Percentiles rank a stretch among this genome's conserved stretches.
Evolutionary conservation across 1,284 basidiomycete genomes (phyloP).

Genomic region (Moesziomyces antarcticus): DNA sequence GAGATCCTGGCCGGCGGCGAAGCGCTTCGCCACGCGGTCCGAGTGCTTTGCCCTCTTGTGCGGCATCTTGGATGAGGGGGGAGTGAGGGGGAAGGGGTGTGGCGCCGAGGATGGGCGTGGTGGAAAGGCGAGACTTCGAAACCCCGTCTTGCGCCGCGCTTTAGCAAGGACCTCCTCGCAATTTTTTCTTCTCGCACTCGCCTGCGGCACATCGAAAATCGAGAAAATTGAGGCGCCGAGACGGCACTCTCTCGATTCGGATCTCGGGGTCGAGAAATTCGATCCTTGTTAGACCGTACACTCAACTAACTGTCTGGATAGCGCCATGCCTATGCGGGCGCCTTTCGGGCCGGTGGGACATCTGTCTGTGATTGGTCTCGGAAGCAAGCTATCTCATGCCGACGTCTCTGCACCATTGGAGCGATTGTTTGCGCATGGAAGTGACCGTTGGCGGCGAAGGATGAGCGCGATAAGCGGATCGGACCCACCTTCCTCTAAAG

Average conservation of each 20-base stretch:
- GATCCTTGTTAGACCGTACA: neutral
- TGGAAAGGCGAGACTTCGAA: conserved; percentile 5
- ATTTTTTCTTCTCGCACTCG: neutral
- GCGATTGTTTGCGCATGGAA: neutral
- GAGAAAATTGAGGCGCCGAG: conserved; percentile 2
- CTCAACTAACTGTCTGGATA: no score
- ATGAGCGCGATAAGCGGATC: conserved; percentile 28
- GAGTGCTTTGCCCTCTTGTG: conserved; percentile 61
- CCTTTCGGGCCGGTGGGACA: no score
- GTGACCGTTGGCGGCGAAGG: neutral
- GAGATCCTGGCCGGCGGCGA: conserved; percentile 41
- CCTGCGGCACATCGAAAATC: conserved; percentile 12
- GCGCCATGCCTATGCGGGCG: no score
- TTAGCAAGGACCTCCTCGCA: neutral
- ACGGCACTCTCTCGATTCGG: conserved; percentile 3
- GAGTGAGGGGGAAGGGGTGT: conserved; percentile 4
- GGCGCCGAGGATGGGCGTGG: conserved; percentile 10
- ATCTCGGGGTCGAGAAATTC: neutral
- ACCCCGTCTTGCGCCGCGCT: neutral
- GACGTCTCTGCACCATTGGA: neutral
- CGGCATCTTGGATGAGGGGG: conserved; percentile 42
- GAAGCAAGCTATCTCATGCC: no score
- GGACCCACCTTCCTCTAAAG: conserved; percentile 40
- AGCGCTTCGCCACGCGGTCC: conserved; percentile 49
- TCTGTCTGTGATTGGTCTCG: no score